Evolutionary conservation across 192 early-diverging fungal genomes (phyloP), one percentile per base, ranked within the genome.

Genomic region (Dissophora ornata): DNA sequence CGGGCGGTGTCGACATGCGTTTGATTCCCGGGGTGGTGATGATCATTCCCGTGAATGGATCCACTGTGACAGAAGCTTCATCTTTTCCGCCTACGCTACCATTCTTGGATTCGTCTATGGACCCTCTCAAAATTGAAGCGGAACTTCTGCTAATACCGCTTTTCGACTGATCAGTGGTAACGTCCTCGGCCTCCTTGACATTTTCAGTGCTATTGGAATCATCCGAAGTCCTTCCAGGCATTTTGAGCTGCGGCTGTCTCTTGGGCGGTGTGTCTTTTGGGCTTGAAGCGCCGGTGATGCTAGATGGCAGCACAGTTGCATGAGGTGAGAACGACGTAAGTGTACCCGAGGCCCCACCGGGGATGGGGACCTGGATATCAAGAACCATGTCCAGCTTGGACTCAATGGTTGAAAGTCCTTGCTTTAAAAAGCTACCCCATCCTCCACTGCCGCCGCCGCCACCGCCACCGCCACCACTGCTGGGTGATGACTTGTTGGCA

Each of bases 391-490:
- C 91, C 41, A 94, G 84, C 40, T 88, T 85, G 16, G 86, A 91
- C 70, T 94, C 93, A 29, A 94, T 87, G 48, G 85, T 85, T 15
- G 88, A 89, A 18, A 93, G 84, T 5, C 91, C 91, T 66, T 88
- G 88, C 57, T 93, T 92, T 46, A 94, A 79, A 57, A 92, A 85
- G 62, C 79, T 85, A 49, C 90, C 88, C 88, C 88, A 92, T 40
- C 64, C 63, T 2, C 67, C 57, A 41, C 45, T 54, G 16, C 48
- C 58, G 22, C 56, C 29, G 21, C 41, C 42, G 30, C 42, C 58
- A 25, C 62, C 22, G 21, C 41, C 29, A n/a, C 42, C 40, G 3
- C 44, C 53, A 10, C 33, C 44, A 47, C 38, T 62, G 25, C n/a
- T 40, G 4, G 58, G 46, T 8, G 60, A 44, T 22, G 69, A 64